phyloP scores from a whole-genome alignment of 1,284 basidiomycete genomes.

The Microbotryomycetes sp. region DNA sequence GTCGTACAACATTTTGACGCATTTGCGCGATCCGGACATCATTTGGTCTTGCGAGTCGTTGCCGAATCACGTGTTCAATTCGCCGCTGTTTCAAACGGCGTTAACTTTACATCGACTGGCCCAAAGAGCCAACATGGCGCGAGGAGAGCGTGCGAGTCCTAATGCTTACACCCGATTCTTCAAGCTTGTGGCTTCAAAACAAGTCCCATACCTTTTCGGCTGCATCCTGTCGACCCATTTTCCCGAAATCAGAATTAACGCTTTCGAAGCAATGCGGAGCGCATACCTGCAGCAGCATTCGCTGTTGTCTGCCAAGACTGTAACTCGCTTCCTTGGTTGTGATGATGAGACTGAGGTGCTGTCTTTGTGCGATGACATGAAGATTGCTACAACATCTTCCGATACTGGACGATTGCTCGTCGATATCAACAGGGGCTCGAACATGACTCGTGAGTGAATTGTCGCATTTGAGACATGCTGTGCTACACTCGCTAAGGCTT shows the following conservation, averaged over 20 bases:
- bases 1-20: constrained; percentile 85
- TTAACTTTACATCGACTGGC: constrained; percentile 72
- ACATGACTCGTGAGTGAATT: constrained; percentile 27
- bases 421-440: constrained; percentile 28
- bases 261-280: constrained; percentile 47
- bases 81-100: constrained; percentile 73
- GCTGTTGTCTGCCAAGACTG: constrained; percentile 38
- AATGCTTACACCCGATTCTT: constrained; percentile 56
- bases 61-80: constrained; percentile 61
- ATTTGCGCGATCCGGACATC: constrained; percentile 78
- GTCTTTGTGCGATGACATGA: constrained; percentile 42
- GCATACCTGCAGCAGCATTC: constrained; percentile 46
- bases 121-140: constrained; percentile 62
- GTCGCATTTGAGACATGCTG: constrained; percentile 55
- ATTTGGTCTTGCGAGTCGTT: constrained; percentile 59
- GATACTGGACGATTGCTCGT: constrained; percentile 18
- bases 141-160: constrained; percentile 49
- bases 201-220: constrained; percentile 48
- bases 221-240: constrained; percentile 52
- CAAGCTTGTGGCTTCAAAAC: constrained; percentile 44
- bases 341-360: constrained; percentile 44
- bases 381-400: constrained; percentile 24
- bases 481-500: constrained; percentile 53
- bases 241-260: constrained; percentile 49
- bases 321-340: constrained; percentile 46